Percentiles rank a stretch among this genome's conserved stretches.
Conservation (phyloP, 768 basidiomycete genomes). For the Chlorophyllum brunneum region DNA sequence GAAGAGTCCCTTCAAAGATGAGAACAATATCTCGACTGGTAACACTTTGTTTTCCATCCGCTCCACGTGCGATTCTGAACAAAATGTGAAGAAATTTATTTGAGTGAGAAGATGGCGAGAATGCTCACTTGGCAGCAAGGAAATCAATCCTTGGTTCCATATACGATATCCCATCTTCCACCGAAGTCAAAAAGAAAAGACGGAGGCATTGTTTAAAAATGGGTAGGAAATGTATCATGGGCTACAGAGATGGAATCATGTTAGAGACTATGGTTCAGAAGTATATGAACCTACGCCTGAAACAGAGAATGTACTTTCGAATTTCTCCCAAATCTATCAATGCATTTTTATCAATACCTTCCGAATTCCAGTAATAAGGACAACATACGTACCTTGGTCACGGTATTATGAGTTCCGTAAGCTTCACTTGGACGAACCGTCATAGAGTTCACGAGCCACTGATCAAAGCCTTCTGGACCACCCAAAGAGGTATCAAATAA, state of each 20-base stretch:
- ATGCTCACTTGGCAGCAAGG: slow-evolving; percentile 39
- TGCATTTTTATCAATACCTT: no score
- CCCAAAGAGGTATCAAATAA: slow-evolving; percentile 49
- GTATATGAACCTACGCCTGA: no score
- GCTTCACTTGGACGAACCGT: no score
- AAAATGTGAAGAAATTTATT: not conserved
- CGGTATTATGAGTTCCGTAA: no score
- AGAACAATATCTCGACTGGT: slow-evolving; percentile 57
- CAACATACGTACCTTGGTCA: no score
- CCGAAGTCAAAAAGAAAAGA: slow-evolving; percentile 56
- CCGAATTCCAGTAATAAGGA: no score
- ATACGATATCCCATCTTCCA: slow-evolving; percentile 72
- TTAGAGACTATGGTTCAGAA: no score
- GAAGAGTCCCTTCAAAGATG: slow-evolving; percentile 47
- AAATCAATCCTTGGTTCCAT: slow-evolving; percentile 70
- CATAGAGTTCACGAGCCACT: no score
- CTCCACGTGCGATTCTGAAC: slow-evolving; percentile 50
- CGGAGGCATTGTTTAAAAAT: slow-evolving; percentile 58
- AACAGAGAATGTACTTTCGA: no score
- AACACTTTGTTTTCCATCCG: slow-evolving; percentile 52
- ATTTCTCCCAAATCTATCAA: no score
- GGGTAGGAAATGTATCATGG: no score
- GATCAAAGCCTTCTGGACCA: slow-evolving; percentile 64
- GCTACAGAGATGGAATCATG: no score
- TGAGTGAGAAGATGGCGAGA: not conserved